Evolutionary conservation across 345 rosid species (phyloP), one percentile per base, ranked within the genome.

Genomic region (Syzygium grande): DNA sequence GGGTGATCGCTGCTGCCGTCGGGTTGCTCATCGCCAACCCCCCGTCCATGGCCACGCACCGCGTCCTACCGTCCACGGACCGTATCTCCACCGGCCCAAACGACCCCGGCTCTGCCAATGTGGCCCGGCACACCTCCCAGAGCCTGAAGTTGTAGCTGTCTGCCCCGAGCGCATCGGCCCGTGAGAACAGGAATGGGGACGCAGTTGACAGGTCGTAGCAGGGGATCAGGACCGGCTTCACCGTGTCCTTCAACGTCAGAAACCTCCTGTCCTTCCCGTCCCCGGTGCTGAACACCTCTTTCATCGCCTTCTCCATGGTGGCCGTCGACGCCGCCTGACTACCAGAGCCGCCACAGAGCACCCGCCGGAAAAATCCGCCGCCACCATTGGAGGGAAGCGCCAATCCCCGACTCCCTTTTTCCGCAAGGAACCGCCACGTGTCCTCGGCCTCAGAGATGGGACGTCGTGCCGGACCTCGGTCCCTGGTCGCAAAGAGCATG

Each of bases 381-480:
- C 90, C 87, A 53, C 91, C 89, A 3, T 13, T 27, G 53, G 73
- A 13, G 52, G 88, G 59, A 17, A 46, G 86, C 23, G 90, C 90
- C 92, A 93, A 96, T n/a, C 94, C 85, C 88, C 88, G 87, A 87
- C 87, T 93, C 21, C 96, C 96, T 52, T 96, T 93, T 34, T 94
- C 95, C 12, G 93, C 93, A 1, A 98, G 91, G 87, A 98, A 93
- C 91, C 90, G 92, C 99, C 99, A 98, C 68, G 98, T 93, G 49
- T 96, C 99, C 85, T 95, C 98, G 0, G 99, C 99, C 27, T 88
- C 89, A 85, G 91, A 94, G 83, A 95, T 92, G 52, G 99, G 98
- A 58, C 94, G 96, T 88, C 63, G 86, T 11, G 92, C 92, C 14
- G 27, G 80, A 49, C 80, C 49, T 73, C 27, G 49, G 84, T 96